phyloP scores from a whole-genome alignment of 768 basidiomycete genomes.

The Boletus insuetus region DNA sequence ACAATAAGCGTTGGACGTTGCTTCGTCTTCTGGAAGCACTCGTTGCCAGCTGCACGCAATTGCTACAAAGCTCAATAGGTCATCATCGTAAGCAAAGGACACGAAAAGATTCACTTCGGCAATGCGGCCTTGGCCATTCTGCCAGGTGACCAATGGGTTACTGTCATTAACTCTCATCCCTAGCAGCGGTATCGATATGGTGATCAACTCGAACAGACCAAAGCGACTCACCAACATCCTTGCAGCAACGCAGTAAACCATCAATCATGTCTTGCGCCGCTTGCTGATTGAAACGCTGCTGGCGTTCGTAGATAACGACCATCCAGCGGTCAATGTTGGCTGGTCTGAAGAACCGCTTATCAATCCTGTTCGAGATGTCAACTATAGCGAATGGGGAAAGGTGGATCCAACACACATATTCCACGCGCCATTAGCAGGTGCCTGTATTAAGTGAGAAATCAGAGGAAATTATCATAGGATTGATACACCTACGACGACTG shows the following conservation, averaged over 20 bases:
- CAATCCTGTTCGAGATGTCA: conserved; percentile 47
- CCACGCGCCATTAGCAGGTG: conserved; percentile 69
- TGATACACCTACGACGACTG: conserved; percentile 48
- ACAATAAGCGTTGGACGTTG: conserved; percentile 58
- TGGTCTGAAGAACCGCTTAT: conserved; percentile 66
- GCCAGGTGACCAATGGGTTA: conserved; percentile 48
- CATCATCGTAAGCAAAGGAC: not conserved
- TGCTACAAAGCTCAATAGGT: conserved; percentile 31
- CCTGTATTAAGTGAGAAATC: conserved; percentile 33
- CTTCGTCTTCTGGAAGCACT: conserved; percentile 39
- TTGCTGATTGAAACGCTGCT: conserved; percentile 51
- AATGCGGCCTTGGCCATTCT: conserved; percentile 57
- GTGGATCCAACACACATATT: conserved; percentile 54
- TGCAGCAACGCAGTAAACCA: conserved; percentile 48
- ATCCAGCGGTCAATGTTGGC: conserved; percentile 55
- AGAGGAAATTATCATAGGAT: not conserved
- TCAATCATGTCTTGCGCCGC: conserved; percentile 52
- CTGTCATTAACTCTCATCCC: conserved; percentile 56
- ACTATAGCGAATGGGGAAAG: not conserved
- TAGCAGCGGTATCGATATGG: conserved; percentile 20
- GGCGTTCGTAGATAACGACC: conserved; percentile 64
- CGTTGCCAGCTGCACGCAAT: conserved; percentile 50
- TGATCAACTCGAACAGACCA: not conserved
- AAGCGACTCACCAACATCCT: conserved; percentile 55
- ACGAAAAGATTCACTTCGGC: conserved; percentile 35